phyloP scores from a whole-genome alignment of 192 early-diverging fungal species.

The Ramicandelaber brevisporus region DNA sequence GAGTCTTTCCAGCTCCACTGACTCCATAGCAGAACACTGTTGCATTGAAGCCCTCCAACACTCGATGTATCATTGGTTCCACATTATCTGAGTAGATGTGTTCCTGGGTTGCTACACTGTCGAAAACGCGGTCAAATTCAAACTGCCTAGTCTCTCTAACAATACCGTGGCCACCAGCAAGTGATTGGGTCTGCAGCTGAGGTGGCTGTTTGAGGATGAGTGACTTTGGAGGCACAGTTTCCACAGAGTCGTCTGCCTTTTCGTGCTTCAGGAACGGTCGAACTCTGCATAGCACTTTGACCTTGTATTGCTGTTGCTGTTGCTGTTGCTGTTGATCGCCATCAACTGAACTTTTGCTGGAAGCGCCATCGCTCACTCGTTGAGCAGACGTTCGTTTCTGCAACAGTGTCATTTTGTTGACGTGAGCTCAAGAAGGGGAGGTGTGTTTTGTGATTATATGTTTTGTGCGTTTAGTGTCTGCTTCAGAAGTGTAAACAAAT shows the following conservation, averaged over 20 bases:
- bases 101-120: constrained; percentile 11
- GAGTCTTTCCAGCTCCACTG: constrained; percentile 37
- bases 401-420: too few relatives aligned
- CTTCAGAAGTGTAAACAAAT: too few relatives aligned
- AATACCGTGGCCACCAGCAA: neutral
- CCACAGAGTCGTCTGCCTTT: constrained; percentile 16
- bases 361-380: neutral
- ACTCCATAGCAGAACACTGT: constrained; percentile 47
- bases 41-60: constrained; percentile 26
- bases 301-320: constrained; percentile 9
- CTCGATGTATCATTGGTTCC: constrained; percentile 20
- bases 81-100: constrained; percentile 24
- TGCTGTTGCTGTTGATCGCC: constrained; percentile 1
- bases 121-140: constrained; percentile 25
- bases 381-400: too few relatives aligned
- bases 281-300: constrained; percentile 29
- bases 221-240: constrained; percentile 16
- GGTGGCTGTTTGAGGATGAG: constrained; percentile 20
- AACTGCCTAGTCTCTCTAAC: neutral
- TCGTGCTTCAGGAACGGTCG: constrained; percentile 29
- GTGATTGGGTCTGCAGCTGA: constrained; percentile 18
- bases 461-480: too few relatives aligned
- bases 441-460: too few relatives aligned
- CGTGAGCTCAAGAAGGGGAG: too few relatives aligned
- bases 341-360: too few relatives aligned